A percentile compares a stretch with the other conserved stretches of the same genome.
phyloP scores from a whole-genome alignment of 441 rosid species.

The Adansonia rubrostipa region DNA sequence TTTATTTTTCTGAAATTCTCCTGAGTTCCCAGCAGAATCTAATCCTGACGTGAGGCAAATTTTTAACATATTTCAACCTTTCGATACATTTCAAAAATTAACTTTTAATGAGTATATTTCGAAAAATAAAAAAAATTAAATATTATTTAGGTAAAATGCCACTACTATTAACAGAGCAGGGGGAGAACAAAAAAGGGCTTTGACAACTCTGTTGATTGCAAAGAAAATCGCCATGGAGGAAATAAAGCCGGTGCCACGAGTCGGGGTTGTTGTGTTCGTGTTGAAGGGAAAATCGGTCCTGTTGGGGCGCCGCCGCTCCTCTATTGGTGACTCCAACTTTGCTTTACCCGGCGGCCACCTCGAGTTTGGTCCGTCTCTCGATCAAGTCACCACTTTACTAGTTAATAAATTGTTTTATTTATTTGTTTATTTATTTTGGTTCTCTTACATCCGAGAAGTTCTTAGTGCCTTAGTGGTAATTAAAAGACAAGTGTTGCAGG shows the following conservation, averaged over 20 bases:
- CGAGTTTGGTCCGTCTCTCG: conserved; percentile 60
- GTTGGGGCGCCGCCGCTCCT: conserved; percentile 67
- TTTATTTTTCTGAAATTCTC: too few species aligned
- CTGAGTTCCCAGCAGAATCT: too few species aligned
- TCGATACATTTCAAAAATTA: too few species aligned
- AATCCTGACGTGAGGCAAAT: too few species aligned
- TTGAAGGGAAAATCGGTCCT: conserved; percentile 65
- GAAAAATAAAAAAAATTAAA: too few species aligned
- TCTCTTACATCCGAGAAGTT: background rate
- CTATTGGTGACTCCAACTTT: conserved; percentile 68
- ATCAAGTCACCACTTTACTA: background rate
- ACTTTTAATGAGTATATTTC: too few species aligned
- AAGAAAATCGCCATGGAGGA: background rate
- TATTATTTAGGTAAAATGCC: too few species aligned
- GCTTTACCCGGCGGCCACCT: conserved; percentile 96
- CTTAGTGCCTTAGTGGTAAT: background rate
- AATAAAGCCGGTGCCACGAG: conserved; percentile 49
- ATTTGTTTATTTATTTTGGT: background rate
- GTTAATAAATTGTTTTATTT: background rate
- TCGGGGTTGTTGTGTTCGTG: conserved; percentile 69
- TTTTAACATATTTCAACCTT: too few species aligned
- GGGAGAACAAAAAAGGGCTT: too few species aligned
- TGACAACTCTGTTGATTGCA: background rate
- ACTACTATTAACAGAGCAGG: too few species aligned
- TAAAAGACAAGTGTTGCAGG: conserved; percentile 40